Base-by-base conservation (phyloP, 192 early-diverging fungal species). In the Geranomyces variabilis region DNA sequence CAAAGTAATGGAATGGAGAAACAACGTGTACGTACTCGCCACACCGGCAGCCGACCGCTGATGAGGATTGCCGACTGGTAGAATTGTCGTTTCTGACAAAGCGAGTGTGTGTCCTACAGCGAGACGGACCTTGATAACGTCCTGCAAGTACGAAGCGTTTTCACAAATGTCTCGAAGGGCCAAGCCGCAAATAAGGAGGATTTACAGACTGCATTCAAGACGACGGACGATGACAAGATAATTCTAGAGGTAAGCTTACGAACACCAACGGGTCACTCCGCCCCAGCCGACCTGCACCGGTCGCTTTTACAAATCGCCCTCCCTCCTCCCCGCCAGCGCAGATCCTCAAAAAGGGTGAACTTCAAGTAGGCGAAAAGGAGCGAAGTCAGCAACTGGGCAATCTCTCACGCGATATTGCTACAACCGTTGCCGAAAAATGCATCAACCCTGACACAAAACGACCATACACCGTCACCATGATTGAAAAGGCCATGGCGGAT, bases 71-170 rank as follows among this genome's bases (percentile, higher is more conserved):
- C n/a, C n/a, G n/a, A n/a, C n/a, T 47, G 9, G 31, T 19, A 13
- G 46, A 13, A 19, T 19, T 47, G 46, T 47, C 19, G 46, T 13
- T 47, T 9, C 46, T 47, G 46, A 9, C 9, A 19, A 9, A 9
- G 46, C 19, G 10, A 9, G 19, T 47, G 7, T 12, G 9, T 47
- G 36, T 13, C 24, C 13, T 60, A 43, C 66, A 93, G 92, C 26
- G 96, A 99, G 74, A 97, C 93, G 49, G 94, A 99, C 79, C 80
- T 99, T 21, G 93, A 97, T 77, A 92, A 98, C 75, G 96, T 99
- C 34, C 76, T 99, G 58, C 97, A 99, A 76, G 94, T 93, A 22
- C 89, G 90, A 82, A 48, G 56, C 61, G 90, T 99, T 15, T 99
- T 95, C 81, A 67, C 90, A 26, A 99, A 98, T 74, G 97, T 98